These are phyloP conservation scores for Chaetomiaceae sp. DNA, from an alignment of 2,329 filamentous ascomycete genomes.

Conservation along the genomic window DNA sequence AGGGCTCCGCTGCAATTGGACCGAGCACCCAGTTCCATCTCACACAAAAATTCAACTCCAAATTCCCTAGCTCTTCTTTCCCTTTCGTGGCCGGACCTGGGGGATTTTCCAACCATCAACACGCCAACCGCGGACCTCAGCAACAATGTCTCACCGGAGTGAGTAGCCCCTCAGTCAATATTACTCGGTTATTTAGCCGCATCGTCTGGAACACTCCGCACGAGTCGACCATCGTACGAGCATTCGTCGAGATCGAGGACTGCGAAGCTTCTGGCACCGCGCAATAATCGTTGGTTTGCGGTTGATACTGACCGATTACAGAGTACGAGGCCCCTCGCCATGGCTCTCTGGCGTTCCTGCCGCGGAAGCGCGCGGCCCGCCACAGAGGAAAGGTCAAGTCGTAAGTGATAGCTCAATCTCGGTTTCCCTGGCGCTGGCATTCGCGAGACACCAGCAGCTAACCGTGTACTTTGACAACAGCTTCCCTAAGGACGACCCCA, in stretches of 20 bases:
- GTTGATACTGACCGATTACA: slow-evolving; percentile 19
- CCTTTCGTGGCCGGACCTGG: slow-evolving; percentile 19
- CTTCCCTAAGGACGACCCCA: slow-evolving; percentile 99
- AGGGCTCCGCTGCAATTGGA: slow-evolving; percentile 25
- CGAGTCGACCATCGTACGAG: neutral
- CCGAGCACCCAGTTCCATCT: slow-evolving; percentile 18
- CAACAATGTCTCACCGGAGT: slow-evolving; percentile 28
- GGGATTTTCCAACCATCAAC: slow-evolving; percentile 22
- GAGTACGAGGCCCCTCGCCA: slow-evolving; percentile 53
- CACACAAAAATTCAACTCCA: slow-evolving; percentile 25
- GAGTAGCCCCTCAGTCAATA: slow-evolving; percentile 13
- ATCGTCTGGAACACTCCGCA: no score
- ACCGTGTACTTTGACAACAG: slow-evolving; percentile 39
- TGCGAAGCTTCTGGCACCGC: neutral
- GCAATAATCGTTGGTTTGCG: neutral
- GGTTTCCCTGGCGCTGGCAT: slow-evolving; percentile 14
- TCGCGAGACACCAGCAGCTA: slow-evolving; percentile 10
- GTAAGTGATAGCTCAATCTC: slow-evolving; percentile 49
- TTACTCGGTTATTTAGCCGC: neutral
- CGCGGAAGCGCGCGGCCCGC: slow-evolving; percentile 85
- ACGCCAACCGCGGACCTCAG: slow-evolving; percentile 23
- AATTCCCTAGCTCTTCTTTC: slow-evolving; percentile 17
- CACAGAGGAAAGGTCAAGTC: slow-evolving; percentile 98
- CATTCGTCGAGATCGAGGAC: slow-evolving; percentile 5
- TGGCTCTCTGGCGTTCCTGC: slow-evolving; percentile 83